A percentile compares a stretch with the other conserved stretches of the same genome.
These are phyloP conservation scores for Phytophthora pseudosyringae DNA, from an alignment of 352 stramenopile genomes.

Conservation along the genomic window DNA sequence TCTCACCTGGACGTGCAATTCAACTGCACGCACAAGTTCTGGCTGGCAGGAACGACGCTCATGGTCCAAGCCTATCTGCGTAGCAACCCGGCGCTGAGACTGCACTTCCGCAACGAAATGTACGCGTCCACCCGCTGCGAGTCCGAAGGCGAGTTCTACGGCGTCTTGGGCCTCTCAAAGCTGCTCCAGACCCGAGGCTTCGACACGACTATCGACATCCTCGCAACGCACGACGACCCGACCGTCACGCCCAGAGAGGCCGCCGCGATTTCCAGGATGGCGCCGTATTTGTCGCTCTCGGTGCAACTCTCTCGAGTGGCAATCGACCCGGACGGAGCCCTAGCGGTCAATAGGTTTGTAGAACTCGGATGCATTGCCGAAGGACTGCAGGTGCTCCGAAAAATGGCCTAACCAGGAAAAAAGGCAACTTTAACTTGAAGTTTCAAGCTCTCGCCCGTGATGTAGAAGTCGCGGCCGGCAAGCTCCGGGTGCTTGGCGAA, in stretches of 20 bases:
- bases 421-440: constrained; percentile 23
- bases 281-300: constrained; percentile 62
- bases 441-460: constrained; percentile 6
- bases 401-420: constrained; percentile 44
- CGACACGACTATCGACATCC: constrained; percentile 63
- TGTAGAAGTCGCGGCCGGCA: constrained; percentile 59
- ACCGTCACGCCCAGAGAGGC: constrained; percentile 67
- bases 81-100: constrained; percentile 35
- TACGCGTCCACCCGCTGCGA: constrained; percentile 65
- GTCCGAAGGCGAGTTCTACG: constrained; percentile 54
- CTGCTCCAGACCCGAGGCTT: constrained; percentile 42
- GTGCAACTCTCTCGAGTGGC: constrained; percentile 48
- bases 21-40: constrained; percentile 72
- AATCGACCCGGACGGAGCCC: constrained; percentile 45
- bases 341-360: constrained; percentile 49
- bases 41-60: constrained; percentile 38
- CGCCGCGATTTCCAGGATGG: constrained; percentile 35
- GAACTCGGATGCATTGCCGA: constrained; percentile 50
- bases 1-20: constrained; percentile 49
- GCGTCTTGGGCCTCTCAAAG: constrained; percentile 42
- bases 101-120: constrained; percentile 76
- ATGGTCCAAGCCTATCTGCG: constrained; percentile 47
- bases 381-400: constrained; percentile 65
- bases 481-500: constrained; percentile 67
- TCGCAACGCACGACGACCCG: constrained; percentile 29